Evolutionary conservation across 257 asterid genomes (phyloP).

Genomic region (Rhazya stricta): DNA sequence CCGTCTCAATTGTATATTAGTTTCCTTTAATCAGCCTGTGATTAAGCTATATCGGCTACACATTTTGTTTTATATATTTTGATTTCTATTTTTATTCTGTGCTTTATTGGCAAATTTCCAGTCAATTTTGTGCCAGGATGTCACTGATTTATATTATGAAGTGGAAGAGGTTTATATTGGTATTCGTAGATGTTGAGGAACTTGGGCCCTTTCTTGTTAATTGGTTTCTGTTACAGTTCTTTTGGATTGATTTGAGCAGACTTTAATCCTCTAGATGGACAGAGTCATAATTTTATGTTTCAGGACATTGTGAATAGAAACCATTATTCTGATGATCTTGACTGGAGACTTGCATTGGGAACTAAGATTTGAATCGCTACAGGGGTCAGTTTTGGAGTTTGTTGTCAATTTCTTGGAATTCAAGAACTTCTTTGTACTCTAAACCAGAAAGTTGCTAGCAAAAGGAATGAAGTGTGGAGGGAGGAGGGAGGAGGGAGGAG

Average conservation of each 20-base stretch:
- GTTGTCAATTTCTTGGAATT: not conserved
- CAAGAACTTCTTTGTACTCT: not conserved
- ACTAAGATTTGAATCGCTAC: not conserved
- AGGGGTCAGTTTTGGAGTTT: not conserved
- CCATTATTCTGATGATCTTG: not conserved
- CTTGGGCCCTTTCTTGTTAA: not conserved
- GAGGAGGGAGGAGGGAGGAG: not conserved
- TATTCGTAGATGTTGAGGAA: not conserved
- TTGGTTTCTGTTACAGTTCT: not conserved
- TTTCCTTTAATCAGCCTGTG: not conserved
- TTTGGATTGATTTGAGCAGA: not conserved
- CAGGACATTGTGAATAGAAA: not conserved
- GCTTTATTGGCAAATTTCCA: not conserved
- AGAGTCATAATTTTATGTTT: not conserved
- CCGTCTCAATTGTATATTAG: no score
- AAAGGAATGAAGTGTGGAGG: not conserved
- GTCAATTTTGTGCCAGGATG: not conserved
- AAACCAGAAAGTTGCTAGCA: not conserved
- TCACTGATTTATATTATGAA: not conserved
- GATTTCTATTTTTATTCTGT: not conserved
- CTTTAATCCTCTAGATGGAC: not conserved
- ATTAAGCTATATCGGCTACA: not conserved
- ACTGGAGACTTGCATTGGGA: not conserved
- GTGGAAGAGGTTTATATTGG: not conserved
- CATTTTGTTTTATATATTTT: not conserved